Evolutionary conservation across 805 yeast species (phyloP).

Genomic region (Wickerhamomyces sydowiorum): DNA sequence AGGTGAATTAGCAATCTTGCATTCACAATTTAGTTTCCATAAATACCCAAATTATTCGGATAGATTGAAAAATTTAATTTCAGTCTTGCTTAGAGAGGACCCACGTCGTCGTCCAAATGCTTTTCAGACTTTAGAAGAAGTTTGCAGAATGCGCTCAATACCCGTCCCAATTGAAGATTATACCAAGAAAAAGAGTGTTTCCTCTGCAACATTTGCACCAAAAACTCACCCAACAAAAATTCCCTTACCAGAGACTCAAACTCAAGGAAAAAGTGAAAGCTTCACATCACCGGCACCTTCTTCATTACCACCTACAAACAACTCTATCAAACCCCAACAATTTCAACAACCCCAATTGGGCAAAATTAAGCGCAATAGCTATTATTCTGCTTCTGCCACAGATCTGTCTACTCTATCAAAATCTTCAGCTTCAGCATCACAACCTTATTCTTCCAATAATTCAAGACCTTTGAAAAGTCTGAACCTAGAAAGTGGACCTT

Average conservation of each 20-base stretch:
- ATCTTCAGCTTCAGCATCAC: not conserved
- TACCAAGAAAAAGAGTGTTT: constrained; percentile 24
- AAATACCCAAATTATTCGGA: constrained; percentile 53
- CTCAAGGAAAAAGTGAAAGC: not conserved
- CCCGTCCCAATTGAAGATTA: constrained; percentile 36
- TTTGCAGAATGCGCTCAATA: constrained; percentile 52
- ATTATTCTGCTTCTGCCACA: not conserved
- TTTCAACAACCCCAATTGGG: not conserved
- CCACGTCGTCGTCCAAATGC: constrained; percentile 72
- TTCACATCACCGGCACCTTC: not conserved
- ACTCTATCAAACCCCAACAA: not conserved
- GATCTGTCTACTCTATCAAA: not conserved
- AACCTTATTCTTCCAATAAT: not conserved
- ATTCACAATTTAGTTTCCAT: constrained; percentile 48
- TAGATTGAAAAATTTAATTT: constrained; percentile 57
- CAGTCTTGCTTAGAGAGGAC: constrained; percentile 54
- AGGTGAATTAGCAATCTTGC: constrained; percentile 59
- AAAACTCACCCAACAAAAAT: constrained; percentile 1
- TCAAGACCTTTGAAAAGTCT: constrained; percentile 6
- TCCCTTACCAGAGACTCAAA: not conserved
- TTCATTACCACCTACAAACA: not conserved
- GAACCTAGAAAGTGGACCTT: not conserved
- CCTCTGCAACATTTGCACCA: constrained; percentile 1
- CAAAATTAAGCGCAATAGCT: no score
- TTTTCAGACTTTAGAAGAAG: constrained; percentile 63